Conservation (phyloP, 1,284 basidiomycete species). For the Stereum hirsutum region DNA sequence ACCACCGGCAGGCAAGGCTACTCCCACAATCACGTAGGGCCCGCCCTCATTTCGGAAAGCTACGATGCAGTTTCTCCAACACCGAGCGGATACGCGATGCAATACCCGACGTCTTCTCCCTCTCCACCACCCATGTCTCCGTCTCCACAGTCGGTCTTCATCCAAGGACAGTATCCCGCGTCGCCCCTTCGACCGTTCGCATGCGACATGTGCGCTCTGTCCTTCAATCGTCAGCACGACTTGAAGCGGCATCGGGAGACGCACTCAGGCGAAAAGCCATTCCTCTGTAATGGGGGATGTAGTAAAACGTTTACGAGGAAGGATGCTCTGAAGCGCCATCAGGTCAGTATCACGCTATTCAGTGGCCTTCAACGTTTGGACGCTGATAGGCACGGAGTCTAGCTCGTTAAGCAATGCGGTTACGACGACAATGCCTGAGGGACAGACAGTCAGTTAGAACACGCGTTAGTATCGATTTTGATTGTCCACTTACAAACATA, state of each 20-base stretch:
- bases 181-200: constrained; percentile 63
- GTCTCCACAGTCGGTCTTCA: constrained; percentile 18
- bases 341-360: constrained; percentile 33
- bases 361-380: neutral
- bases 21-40: constrained; percentile 17
- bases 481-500: too few relatives aligned
- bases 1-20: constrained; percentile 16
- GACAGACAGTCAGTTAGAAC: too few relatives aligned
- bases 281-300: constrained; percentile 69
- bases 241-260: constrained; percentile 74
- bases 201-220: constrained; percentile 72
- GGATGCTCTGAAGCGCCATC: constrained; percentile 74
- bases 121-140: constrained; percentile 19
- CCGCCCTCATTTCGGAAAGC: constrained; percentile 16
- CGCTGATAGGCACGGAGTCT: constrained; percentile 9
- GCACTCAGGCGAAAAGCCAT: constrained; percentile 75
- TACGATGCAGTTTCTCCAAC: constrained; percentile 15
- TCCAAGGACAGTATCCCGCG: constrained; percentile 48
- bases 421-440: constrained; percentile 49
- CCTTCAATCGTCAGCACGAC: constrained; percentile 76
- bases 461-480: too few relatives aligned
- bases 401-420: constrained; percentile 74
- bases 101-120: constrained; percentile 13
- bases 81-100: constrained; percentile 16
- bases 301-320: constrained; percentile 79